Base-by-base conservation (phyloP, 2,329 filamentous ascomycete genomes). In the Ophiostoma triangulosporum region DNA sequence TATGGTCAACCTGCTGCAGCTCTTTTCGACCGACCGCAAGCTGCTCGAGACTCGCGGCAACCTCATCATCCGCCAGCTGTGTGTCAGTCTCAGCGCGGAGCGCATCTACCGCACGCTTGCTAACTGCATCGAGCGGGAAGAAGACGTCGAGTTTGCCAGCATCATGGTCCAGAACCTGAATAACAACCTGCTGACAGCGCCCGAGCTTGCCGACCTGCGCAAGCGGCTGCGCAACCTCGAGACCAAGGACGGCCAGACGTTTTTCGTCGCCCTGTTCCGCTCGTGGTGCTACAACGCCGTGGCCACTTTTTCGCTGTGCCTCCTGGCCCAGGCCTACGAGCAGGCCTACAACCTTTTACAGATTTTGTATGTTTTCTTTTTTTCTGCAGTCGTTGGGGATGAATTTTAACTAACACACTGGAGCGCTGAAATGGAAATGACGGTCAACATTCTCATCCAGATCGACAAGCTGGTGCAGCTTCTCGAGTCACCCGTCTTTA, bases 141-240 rank as follows among this genome's bases (percentile, higher is more conserved):
- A 97, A 69, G 93, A 98, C 65, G 81, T 98, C 40, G 94, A 98
- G 66, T 98, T 98, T 68, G 91, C 93, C 15, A 96, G 91, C 65
- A 97, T 98, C 62, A 98, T 98, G 93, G 89, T 98, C 29, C 93
- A 98, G 66, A 97, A 97, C 63, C 75, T 98, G 51, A 98, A 98
- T 71, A 98, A 98, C 68, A 98, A 98, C 62, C 81, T 98, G 53
- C 96, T 98, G 60, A 98, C 94, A 1, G 93, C 94, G 0, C 93
- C 94, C 1, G 90, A 98, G 67, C 73, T 98, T 29, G 82, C 88
- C 1, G 94, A 97, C 61, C 74, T 98, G 58, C 81, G 93, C 46
- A 96, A 95, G 66, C 76, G 93, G 43, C 72, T 98, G 50, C 78
- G 93, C 32, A 98, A 95, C 61, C 73, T 96, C 1, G 93, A 98